These are phyloP conservation scores for Nakazawaea ernobii DNA, from an alignment of 805 yeast species.

Conservation along the genomic window DNA sequence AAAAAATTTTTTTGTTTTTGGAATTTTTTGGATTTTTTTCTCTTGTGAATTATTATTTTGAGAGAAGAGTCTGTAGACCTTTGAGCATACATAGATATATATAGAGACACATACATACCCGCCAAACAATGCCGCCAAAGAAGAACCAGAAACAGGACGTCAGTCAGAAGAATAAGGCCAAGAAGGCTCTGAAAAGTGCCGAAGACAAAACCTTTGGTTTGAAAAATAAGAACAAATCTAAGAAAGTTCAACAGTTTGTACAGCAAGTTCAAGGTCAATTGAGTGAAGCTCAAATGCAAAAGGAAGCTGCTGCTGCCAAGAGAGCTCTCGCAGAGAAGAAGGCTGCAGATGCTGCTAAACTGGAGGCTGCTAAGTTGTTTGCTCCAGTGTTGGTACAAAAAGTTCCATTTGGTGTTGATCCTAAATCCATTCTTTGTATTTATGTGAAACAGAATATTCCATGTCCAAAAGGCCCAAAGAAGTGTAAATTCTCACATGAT, in stretches of 20 bases:
- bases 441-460: conserved; percentile 76
- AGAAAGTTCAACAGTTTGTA: conserved; percentile 75
- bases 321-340: conserved; percentile 82
- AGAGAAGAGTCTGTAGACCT: neutral
- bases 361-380: conserved; percentile 77
- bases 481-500: conserved; percentile 93
- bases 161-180: conserved; percentile 56
- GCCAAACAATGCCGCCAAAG: conserved; percentile 69
- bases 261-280: conserved; percentile 64
- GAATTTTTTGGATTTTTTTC: too few species aligned
- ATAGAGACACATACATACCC: too few species aligned
- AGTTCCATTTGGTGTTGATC: conserved; percentile 96
- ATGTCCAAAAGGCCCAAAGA: conserved; percentile 72
- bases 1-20: neutral
- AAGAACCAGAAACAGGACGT: conserved; percentile 51
- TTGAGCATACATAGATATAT: too few species aligned
- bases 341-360: conserved; percentile 85
- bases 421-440: conserved; percentile 87
- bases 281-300: conserved; percentile 41
- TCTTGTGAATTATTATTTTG: neutral
- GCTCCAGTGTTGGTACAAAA: conserved; percentile 69
- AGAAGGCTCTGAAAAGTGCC: conserved; percentile 55
- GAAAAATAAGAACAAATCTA: conserved; percentile 91
- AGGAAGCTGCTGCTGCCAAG: conserved; percentile 45
- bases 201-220: conserved; percentile 93